Evolutionary conservation across 768 basidiomycete species (phyloP).

Genomic region (Phanerochaete carnosa): DNA sequence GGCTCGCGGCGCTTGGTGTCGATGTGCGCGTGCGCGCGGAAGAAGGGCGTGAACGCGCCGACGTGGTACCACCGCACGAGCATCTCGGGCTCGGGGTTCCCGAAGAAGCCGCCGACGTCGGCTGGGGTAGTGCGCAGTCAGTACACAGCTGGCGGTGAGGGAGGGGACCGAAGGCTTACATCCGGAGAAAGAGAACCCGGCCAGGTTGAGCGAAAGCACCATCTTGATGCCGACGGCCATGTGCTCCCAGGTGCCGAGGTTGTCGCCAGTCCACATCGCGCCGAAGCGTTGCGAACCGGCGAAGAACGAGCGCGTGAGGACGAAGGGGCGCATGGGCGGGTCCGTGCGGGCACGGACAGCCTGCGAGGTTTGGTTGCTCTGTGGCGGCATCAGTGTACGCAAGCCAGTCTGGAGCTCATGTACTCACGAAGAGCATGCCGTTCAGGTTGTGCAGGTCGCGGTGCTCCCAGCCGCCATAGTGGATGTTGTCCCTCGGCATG

Average conservation of each 20-base stretch:
- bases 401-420: not conserved
- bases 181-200: constrained; percentile 88
- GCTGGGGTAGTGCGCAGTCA: constrained; percentile 46
- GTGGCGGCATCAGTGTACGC: not conserved
- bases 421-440: constrained; percentile 84
- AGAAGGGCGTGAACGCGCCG: constrained; percentile 94
- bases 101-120: constrained; percentile 98
- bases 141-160: not conserved
- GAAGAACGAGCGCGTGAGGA: constrained; percentile 92
- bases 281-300: constrained; percentile 95
- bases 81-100: constrained; percentile 93
- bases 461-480: constrained; percentile 96
- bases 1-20: constrained; percentile 98
- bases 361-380: constrained; percentile 84
- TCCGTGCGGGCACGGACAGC: constrained; percentile 75
- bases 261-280: constrained; percentile 99
- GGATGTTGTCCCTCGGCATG: constrained; percentile 72
- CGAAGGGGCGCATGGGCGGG: constrained; percentile 84
- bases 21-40: constrained; percentile 97
- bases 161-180: constrained; percentile 48
- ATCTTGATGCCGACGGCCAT: constrained; percentile 93
- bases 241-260: constrained; percentile 96
- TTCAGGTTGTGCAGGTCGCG: constrained; percentile 97
- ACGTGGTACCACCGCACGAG: constrained; percentile 97
- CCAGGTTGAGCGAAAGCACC: constrained; percentile 84